phyloP scores from a whole-genome alignment of 2,329 filamentous ascomycete species.

The Rachicladosporium sp. region DNA sequence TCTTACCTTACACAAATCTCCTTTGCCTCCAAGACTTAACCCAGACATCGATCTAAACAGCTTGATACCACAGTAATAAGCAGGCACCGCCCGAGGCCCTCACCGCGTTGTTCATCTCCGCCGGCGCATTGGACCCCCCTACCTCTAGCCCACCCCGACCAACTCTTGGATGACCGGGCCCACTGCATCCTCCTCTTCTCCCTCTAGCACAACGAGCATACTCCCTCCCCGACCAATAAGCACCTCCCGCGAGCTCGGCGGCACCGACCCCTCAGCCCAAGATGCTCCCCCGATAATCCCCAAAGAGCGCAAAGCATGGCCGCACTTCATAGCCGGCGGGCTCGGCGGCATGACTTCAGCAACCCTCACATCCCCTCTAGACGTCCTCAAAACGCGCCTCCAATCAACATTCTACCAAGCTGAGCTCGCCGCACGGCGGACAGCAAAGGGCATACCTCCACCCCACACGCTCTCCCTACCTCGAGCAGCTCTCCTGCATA shows the following conservation, averaged over 20 bases:
- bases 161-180: no score
- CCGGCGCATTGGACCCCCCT: no score
- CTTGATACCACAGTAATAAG: no score
- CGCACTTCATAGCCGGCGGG: constrained; percentile 83
- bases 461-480: constrained; percentile 50
- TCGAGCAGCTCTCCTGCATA: constrained; percentile 58
- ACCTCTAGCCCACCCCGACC: no score
- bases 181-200: no score
- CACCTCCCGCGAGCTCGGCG: constrained; percentile 17
- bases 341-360: constrained; percentile 83
- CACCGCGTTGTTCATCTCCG: no score
- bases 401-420: constrained; percentile 92
- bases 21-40: no score
- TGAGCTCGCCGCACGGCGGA: constrained; percentile 58
- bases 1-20: no score
- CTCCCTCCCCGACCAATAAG: constrained; percentile 8
- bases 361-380: constrained; percentile 83
- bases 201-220: background rate
- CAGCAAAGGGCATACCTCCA: constrained; percentile 43
- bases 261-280: constrained; percentile 19
- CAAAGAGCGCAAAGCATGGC: constrained; percentile 58
- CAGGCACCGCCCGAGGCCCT: no score
- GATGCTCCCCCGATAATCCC: constrained; percentile 27
- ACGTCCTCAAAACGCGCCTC: constrained; percentile 83
- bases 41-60: no score